phyloP scores from a whole-genome alignment of 345 rosid species.

The Cardamine chenopodiifolia region DNA sequence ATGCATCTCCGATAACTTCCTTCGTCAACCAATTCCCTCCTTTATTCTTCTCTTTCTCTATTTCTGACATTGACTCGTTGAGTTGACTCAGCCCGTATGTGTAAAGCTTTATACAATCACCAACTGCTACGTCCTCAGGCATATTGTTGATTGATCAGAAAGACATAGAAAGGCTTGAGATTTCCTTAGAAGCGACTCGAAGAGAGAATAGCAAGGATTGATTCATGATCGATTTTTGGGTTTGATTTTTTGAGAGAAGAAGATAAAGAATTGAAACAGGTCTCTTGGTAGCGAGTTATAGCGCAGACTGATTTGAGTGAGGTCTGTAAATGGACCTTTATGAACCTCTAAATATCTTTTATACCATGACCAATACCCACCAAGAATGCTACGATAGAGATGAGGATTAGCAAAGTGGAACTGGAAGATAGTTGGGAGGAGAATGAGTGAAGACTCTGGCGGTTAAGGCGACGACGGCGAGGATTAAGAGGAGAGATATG shows the following conservation, averaged over 20 bases:
- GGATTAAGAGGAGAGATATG: conserved; percentile 49
- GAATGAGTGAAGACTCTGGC: conserved; percentile 48
- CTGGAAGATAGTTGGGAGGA: conserved; percentile 42
- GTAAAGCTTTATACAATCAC: conserved; percentile 57
- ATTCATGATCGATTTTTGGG: conserved; percentile 50
- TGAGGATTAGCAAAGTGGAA: background rate
- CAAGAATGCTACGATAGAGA: too few species aligned
- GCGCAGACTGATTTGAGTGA: conserved; percentile 59
- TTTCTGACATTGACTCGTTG: conserved; percentile 51
- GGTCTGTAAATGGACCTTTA: too few species aligned
- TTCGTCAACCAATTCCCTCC: conserved; percentile 49
- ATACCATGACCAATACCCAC: too few species aligned
- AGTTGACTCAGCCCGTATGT: conserved; percentile 59
- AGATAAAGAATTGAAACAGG: conserved; percentile 62
- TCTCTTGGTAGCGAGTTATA: conserved; percentile 62
- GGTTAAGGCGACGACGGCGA: conserved; percentile 43
- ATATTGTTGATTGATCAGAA: conserved; percentile 46
- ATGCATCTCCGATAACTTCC: conserved; percentile 47
- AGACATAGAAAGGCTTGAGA: conserved; percentile 43
- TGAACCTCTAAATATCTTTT: too few species aligned
- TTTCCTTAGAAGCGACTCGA: conserved; percentile 37
- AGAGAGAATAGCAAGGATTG: conserved; percentile 66
- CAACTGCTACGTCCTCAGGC: conserved; percentile 53
- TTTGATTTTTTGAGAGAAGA: conserved; percentile 49
- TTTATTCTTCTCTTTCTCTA: conserved; percentile 37